Base-by-base conservation (phyloP, 1,284 basidiomycete genomes). In the Leccinum griseonigrum region DNA sequence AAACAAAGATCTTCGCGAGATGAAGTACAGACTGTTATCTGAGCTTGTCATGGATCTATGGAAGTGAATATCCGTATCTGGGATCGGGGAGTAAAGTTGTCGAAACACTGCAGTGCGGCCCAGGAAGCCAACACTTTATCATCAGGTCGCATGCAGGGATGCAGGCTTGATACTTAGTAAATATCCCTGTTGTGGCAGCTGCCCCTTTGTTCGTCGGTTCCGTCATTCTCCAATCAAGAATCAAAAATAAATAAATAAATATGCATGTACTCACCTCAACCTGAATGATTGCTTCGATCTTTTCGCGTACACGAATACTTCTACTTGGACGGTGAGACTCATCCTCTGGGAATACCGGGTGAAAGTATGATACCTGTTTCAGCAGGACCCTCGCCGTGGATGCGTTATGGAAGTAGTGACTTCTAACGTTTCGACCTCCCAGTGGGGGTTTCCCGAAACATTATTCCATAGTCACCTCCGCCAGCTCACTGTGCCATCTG, bases 341-440 rank as follows among this genome's bases (percentile, higher is more conserved):
- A 59, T 60, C 60, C 64, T 60, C 69, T 74, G 67, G 65, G 74
- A 75, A 73, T 64, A 43, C 6, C 54, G 57, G 56, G 48, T 59
- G 55, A 67, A 54, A 58, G 53, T 60, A 34, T 68, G 65, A 74
- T 64, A 68, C 74, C 73, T 71, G 69, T 76, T 76, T 74, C 72
- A 76, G 72, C 43, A 52, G 32, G 63, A 58, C 63, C 66, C 68
- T 63, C 72, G 62, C 64, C 61, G 72, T 71, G 72, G 71, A 71
- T 73, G 70, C 68, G 50, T 69, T 63, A 64, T 59, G 63, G 70
- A 74, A 74, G 69, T 61, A 50, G 61, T 60, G 56, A 38, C 71
- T 71, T 72, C 70, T 59, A 59, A 74, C 69, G 72, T 73, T 74
- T 74, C 71, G 70, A 66, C 71, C 56, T 60, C 70, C 56, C 60